Evolutionary conservation across 1,284 basidiomycete species (phyloP).

Genomic region (Acaromyces ingoldii): DNA sequence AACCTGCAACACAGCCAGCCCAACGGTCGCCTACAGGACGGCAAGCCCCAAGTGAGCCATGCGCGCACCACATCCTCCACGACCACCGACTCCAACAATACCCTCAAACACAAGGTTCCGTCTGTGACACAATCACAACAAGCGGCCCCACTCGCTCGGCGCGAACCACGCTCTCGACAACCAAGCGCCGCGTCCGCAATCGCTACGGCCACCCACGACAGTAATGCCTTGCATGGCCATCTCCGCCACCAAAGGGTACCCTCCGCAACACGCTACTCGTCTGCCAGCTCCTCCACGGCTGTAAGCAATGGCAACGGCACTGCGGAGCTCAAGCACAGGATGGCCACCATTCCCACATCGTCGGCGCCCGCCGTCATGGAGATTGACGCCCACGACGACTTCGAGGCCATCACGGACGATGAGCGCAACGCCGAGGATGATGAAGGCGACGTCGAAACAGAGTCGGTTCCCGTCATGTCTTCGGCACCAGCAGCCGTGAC

Average conservation of each 20-base stretch:
- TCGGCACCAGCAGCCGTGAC: not conserved
- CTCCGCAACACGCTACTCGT: not conserved
- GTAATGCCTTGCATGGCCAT: not conserved
- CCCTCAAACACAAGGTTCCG: conserved; percentile 5
- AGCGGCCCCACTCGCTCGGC: not conserved
- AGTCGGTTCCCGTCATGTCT: not conserved
- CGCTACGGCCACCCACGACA: not conserved
- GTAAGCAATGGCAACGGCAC: too few species aligned
- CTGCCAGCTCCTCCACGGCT: not conserved
- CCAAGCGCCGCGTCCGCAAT: not conserved
- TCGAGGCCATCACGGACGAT: not conserved
- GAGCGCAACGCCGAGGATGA: not conserved
- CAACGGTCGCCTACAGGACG: not conserved
- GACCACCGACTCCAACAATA: not conserved
- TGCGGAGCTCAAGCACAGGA: too few species aligned
- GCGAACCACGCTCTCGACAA: too few species aligned
- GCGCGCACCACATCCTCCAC: not conserved
- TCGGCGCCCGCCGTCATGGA: too few species aligned
- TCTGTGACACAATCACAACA: not conserved
- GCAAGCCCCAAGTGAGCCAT: not conserved
- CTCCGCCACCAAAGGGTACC: not conserved
- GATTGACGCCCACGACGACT: not conserved
- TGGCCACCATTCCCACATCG: too few species aligned
- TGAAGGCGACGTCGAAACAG: not conserved
- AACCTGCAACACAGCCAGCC: conserved; percentile 2